Conservation (phyloP, 352 stramenopile genomes). For the Phytophthora citrophthora region DNA sequence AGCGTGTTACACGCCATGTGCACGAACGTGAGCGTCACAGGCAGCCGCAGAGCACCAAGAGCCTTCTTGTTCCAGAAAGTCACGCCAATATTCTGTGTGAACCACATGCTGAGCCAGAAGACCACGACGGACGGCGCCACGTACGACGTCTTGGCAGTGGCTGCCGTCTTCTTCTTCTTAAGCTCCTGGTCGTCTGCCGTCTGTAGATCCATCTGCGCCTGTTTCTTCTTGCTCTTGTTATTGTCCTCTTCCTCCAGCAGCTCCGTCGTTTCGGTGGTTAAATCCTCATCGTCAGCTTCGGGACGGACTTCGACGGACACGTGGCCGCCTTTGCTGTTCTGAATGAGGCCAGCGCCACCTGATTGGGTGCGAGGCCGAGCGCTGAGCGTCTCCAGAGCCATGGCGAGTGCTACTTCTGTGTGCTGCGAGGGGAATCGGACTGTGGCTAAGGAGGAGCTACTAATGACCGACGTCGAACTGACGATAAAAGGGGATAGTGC, state of each 20-base stretch:
- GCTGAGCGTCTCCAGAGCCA: constrained; percentile 33
- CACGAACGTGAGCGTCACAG: constrained; percentile 90
- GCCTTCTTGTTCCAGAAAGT: constrained; percentile 97
- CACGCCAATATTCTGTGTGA: constrained; percentile 93
- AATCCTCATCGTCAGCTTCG: constrained; percentile 22
- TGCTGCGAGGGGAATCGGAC: constrained; percentile 2
- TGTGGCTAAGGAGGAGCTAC: constrained; percentile 10
- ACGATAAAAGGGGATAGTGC: constrained; percentile 31
- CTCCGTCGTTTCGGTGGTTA: constrained; percentile 28
- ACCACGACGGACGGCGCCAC: constrained; percentile 65
- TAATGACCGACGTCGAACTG: constrained; percentile 7
- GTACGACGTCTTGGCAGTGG: constrained; percentile 67
- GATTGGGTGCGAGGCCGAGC: constrained; percentile 26
- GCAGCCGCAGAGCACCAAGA: constrained; percentile 69
- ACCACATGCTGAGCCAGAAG: constrained; percentile 89
- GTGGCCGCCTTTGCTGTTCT: constrained; percentile 20
- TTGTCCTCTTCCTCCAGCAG: constrained; percentile 28
- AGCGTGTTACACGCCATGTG: constrained; percentile 95
- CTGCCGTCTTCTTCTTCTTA: constrained; percentile 21
- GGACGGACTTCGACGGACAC: constrained; percentile 30
- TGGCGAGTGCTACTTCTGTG: constrained; percentile 9
- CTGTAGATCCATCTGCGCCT: constrained; percentile 25
- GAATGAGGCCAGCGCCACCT: constrained; percentile 14
- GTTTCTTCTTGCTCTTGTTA: constrained; percentile 13
- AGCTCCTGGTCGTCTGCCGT: constrained; percentile 20